Base-by-base conservation (phyloP, 2,329 filamentous ascomycete species). In the Aureobasidium zeae region DNA sequence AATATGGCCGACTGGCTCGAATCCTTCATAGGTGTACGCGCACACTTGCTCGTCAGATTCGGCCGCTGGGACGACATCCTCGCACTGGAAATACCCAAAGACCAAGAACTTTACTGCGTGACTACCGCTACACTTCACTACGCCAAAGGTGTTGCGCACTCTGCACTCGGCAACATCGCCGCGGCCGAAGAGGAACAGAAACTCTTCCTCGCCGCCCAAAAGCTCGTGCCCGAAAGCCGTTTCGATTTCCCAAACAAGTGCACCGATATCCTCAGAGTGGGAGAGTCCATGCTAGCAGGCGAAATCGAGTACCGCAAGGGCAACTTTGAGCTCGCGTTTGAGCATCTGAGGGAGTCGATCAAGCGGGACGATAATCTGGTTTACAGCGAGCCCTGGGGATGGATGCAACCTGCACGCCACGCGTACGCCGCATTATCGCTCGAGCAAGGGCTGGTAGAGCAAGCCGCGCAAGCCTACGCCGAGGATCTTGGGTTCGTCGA, bases 1-100 rank as follows among this genome's bases (percentile, higher is more conserved):
- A 44, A 36, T 3, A 86, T 88, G 82, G 81, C 83, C 1, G 81
- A 87, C 58, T 87, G 81, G 77, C 65, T 87, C 1, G 84, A 88
- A 59, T 73, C 73, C 1, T 86, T 86, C 51, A 60, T 83, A 3
- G 72, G 74, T 1, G 76, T 85, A 58, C 72, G 77, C 4, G 66
- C 81, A 2, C 83, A 89, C 57, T 77, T 79, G 1, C 66, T 85
- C n/a, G 70, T 89, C 36, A 76, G 84, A 0, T 89, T 88, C 52
- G 84, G 84, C 0, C 66, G 65, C 10, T 88, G 84, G 84, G 55
- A 76, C 0, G 79, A 85, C 1, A 67, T 87, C 20, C 61, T 82
- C 7, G 59, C 63, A 1, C 60, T 83, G 1, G 48, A 63, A 0
- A 49, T 83, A 1, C 82, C 81, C 0, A 45, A 58, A 0, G 80